Percentiles rank a stretch among this genome's conserved stretches.
Evolutionary conservation across 768 basidiomycete species (phyloP).

Genomic region (Suillus lakei): DNA sequence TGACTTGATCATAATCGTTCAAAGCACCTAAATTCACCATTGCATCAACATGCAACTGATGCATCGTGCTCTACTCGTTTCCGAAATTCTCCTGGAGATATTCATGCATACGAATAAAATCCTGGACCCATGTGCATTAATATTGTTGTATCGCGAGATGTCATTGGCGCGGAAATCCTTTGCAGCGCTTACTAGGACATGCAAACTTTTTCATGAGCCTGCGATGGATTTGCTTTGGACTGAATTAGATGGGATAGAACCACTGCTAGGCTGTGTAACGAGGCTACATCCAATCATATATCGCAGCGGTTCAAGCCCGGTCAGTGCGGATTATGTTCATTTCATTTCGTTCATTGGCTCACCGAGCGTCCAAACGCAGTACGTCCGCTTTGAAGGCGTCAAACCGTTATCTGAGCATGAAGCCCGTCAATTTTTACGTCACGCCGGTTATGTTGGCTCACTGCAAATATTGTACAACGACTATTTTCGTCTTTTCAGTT

Average conservation of each 20-base stretch:
- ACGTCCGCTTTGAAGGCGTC: neutral
- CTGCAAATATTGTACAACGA: neutral
- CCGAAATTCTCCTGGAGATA: neutral
- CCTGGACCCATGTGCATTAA: neutral
- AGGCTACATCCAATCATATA: neutral
- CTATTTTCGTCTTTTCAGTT: neutral
- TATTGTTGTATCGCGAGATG: too few species aligned
- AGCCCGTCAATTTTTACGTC: neutral
- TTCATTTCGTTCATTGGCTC: neutral
- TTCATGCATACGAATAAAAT: neutral
- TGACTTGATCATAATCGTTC: too few species aligned
- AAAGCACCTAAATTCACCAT: too few species aligned
- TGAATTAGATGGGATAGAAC: neutral
- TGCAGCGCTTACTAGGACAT: conserved; percentile 9
- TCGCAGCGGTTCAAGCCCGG: neutral
- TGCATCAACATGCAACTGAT: neutral
- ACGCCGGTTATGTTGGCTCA: neutral
- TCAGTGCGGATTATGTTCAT: neutral
- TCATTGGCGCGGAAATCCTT: neutral
- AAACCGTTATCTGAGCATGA: neutral
- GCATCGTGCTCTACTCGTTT: conserved; percentile 1
- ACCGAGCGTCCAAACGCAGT: neutral
- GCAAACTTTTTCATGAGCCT: conserved; percentile 3
- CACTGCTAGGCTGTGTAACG: neutral
- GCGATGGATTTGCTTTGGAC: conserved; percentile 8